Percentiles rank a stretch among this genome's conserved stretches.
These are phyloP conservation scores for Lactarius hengduanensis DNA, from an alignment of 768 basidiomycete genomes.

Conservation along the genomic window DNA sequence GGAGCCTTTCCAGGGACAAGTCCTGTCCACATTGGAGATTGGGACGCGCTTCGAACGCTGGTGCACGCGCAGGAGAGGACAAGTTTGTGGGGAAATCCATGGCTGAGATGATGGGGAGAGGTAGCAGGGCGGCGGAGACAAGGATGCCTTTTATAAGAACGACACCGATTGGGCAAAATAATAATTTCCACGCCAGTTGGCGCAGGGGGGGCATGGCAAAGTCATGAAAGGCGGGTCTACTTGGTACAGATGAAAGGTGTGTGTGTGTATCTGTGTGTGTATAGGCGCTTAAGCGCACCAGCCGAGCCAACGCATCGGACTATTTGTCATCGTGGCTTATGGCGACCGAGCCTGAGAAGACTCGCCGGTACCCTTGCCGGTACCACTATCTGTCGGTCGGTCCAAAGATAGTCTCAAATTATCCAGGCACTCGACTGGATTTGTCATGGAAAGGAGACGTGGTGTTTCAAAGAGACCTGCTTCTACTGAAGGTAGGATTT, in stretches of 20 bases:
- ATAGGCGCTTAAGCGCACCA: neutral
- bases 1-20: neutral
- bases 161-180: neutral
- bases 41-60: constrained; percentile 3
- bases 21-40: neutral
- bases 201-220: neutral
- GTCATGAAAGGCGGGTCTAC: constrained; percentile 11
- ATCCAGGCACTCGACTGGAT: neutral
- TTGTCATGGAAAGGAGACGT: constrained; percentile 64
- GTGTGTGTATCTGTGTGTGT: neutral
- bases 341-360: too few relatives aligned
- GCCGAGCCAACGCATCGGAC: neutral
- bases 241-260: neutral
- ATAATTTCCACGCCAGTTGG: constrained; percentile 5
- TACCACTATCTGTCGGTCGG: neutral
- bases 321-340: neutral
- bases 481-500: constrained; percentile 67
- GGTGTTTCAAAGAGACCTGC: constrained; percentile 60
- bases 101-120: neutral
- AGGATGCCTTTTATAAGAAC: constrained; percentile 2
- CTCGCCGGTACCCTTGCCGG: too few relatives aligned
- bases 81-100: neutral
- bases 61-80: constrained; percentile 9
- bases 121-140: neutral
- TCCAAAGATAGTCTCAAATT: neutral